Percentiles rank a stretch among this genome's conserved stretches.
Evolutionary conservation across 2,329 filamentous ascomycete genomes (phyloP).

Genomic region (Periconia sp.): DNA sequence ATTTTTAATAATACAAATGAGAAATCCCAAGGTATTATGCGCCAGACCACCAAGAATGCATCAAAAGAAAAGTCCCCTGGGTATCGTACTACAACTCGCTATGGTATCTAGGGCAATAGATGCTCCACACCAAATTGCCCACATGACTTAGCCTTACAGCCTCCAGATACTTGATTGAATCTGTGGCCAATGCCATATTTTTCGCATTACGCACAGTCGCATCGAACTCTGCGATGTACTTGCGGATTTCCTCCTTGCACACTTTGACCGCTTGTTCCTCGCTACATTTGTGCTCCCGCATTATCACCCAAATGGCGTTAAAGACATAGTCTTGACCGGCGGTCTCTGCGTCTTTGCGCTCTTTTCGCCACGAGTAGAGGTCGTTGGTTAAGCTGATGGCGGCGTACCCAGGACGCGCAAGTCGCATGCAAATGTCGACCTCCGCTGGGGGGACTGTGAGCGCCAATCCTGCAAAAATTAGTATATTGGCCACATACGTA

Average conservation of each 20-base stretch:
- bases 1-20: too few relatives aligned
- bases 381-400: slow-evolving; percentile 48
- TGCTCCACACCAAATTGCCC: slow-evolving; percentile 47
- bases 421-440: slow-evolving; percentile 8
- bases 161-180: slow-evolving; percentile 37
- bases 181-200: slow-evolving; percentile 15
- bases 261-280: slow-evolving; percentile 33
- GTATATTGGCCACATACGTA: too few relatives aligned
- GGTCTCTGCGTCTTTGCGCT: slow-evolving; percentile 31
- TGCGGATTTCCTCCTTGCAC: slow-evolving; percentile 26
- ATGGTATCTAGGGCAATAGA: slow-evolving; percentile 42
- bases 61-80: too few relatives aligned
- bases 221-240: slow-evolving; percentile 22
- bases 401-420: slow-evolving; percentile 28
- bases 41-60: too few relatives aligned
- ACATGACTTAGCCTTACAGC: slow-evolving; percentile 36
- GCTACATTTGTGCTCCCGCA: slow-evolving; percentile 40
- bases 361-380: slow-evolving; percentile 48
- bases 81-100: too few relatives aligned
- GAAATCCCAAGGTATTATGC: too few relatives aligned
- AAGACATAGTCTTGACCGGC: slow-evolving; percentile 36
- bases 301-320: slow-evolving; percentile 51
- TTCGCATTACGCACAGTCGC: slow-evolving; percentile 20
- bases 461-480: too few relatives aligned
- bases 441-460: slow-evolving; percentile 39